Evolutionary conservation across 164 flowering plant genomes (phyloP), one percentile per base, ranked within the genome.

Genomic region (Litsea cubeba): DNA sequence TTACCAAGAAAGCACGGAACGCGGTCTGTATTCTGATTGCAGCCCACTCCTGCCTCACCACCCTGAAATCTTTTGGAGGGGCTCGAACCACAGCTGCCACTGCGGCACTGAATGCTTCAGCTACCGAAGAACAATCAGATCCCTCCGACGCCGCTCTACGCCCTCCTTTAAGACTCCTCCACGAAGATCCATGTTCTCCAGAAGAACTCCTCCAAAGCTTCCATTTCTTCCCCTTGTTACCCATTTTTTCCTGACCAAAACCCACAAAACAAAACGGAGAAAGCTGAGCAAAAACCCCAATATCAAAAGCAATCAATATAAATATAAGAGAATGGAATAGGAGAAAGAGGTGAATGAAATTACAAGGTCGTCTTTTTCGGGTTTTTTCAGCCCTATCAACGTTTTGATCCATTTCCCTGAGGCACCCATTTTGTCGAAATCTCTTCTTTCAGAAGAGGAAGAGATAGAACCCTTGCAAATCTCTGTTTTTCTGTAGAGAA

Each of bases 21-120:
- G 91, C 92, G 0, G 98, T 86, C 77, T 95, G 99, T 78, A 95
- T 92, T 24, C 97, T 89, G 54, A 93, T 85, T 2, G 97, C 91
- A 60, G 99, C 99, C 99, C 99, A 92, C 84, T 93, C 97, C 74
- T 84, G 82, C 82, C 87, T 89, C 57, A 95, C 88, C 49, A 80
- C 82, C 81, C 74, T 79, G 82, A 95, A 95, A 80, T 90, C 88
- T 64, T 84, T 93, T 0, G 95, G 89, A 2, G 84, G 88, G 75
- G 94, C 95, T 68, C 97, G 81, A 62, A 85, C 85, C 5, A 94
- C 85, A 28, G 94, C 74, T 22, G 98, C 97, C 72, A 92, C 78
- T 1, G 96, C 97, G 62, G 88, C 94, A 50, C 72, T 78, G 57
- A 83, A 85, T 3, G 83, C 87, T 72, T 82, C 88, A 46, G 71